Percentiles rank a stretch among this genome's conserved stretches.
Conservation (phyloP, 2,329 filamentous ascomycete genomes). For the Aspergillus bombycis region DNA sequence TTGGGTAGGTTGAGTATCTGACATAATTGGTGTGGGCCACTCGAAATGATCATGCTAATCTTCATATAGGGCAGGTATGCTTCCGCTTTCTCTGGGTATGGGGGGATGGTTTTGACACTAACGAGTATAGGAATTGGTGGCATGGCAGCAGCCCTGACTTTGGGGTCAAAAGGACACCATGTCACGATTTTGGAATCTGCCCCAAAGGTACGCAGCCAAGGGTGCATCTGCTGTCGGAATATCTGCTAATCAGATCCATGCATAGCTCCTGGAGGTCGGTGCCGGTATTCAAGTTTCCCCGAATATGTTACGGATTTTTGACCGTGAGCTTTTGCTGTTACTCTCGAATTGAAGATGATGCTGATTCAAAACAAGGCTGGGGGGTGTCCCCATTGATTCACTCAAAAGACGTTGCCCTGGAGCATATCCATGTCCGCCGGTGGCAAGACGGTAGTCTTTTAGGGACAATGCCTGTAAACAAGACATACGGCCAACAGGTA, state of each 20-base stretch:
- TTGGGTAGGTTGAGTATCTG: constrained; percentile 32
- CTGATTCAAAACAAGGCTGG: constrained; percentile 32
- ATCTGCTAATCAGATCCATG: neutral
- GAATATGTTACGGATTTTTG: constrained; percentile 76
- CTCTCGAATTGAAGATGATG: neutral
- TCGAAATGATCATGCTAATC: neutral
- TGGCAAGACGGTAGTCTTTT: constrained; percentile 40
- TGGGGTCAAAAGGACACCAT: constrained; percentile 38
- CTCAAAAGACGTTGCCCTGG: constrained; percentile 36
- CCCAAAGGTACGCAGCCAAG: constrained; percentile 30
- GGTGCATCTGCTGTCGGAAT: neutral
- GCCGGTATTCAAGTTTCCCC: constrained; percentile 82
- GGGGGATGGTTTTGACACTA: constrained; percentile 2
- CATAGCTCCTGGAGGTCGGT: constrained; percentile 58
- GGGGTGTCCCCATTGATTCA: constrained; percentile 38
- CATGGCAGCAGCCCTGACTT: constrained; percentile 38
- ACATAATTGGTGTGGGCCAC: neutral
- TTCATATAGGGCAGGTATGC: constrained; percentile 34
- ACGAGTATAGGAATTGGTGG: constrained; percentile 37
- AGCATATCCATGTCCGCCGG: constrained; percentile 40
- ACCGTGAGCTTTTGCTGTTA: constrained; percentile 46
- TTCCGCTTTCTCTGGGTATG: too few species aligned
- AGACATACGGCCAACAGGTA: constrained; percentile 37
- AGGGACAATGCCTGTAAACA: constrained; percentile 38
- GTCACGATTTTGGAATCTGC: constrained; percentile 38